Evolutionary conservation across 192 early-diverging fungal genomes (phyloP), one percentile per base, ranked within the genome.

Genomic region (Mortierella antarctica): DNA sequence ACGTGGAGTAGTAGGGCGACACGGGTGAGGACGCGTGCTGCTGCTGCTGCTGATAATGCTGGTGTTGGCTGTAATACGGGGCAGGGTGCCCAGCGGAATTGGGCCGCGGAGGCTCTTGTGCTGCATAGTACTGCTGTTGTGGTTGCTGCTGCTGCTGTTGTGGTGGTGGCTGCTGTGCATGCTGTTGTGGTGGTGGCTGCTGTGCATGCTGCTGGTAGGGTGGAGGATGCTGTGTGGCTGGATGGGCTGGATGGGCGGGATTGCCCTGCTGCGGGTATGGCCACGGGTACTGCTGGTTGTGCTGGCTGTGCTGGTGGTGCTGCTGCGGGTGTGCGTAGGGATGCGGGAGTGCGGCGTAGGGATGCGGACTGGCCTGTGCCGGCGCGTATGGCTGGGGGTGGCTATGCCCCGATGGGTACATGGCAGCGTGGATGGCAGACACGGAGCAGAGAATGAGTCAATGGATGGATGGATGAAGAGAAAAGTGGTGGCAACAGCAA

Each of bases 351-450:
- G n/a, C 31, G 57, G 31, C 6, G 57, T 59, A 6, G 57, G 31
- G 73, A 15, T 65, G 72, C 41, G 53, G 55, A 23, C 51, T 65
- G 12, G 68, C 66, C 20, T 53, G 44, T 6, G 41, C 39, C 11
- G 39, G 57, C 2, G 44, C 15, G 46, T 62, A 48, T 20, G 61
- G 61, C 15, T 62, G 69, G 50, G 42, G 40, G 20, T 54, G 53
- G 13, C 56, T 55, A 57, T 76, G 74, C 45, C 65, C 74, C 20
- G 53, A 20, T 18, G 66, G 74, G 62, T 65, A 76, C 74, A 76
- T 76, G 41, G 58, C 42, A n/a, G 42, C 46, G 14, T 13, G 31
- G 31, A 31, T 31, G 31, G 3, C 31, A 20, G 23, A 23, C 51
- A 6, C 23, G 18, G 11, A n/a, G 8, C 48, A 39, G 23, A 15